Evolutionary conservation across 2,329 filamentous ascomycete species (phyloP).

Genomic region (Polychaeton citri): DNA sequence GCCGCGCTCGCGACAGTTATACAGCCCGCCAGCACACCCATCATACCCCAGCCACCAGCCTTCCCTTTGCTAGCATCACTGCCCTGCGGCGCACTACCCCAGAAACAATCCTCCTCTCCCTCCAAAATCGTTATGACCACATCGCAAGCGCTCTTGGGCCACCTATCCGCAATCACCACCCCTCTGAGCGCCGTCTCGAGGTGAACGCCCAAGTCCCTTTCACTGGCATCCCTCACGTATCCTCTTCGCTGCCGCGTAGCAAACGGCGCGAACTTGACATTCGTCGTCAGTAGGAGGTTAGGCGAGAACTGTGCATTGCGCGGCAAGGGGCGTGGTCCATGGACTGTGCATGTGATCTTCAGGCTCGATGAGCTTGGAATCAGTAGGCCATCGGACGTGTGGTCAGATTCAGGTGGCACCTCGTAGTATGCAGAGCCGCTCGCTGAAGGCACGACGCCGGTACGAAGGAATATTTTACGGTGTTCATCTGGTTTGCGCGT

Average conservation of each 20-base stretch:
- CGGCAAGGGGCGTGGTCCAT: conserved; percentile 82
- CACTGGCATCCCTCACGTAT: conserved; percentile 72
- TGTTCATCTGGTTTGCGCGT: conserved; percentile 55
- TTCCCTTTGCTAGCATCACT: conserved; percentile 12
- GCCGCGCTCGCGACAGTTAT: conserved; percentile 90
- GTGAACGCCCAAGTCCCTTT: conserved; percentile 82
- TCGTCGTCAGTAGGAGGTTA: conserved; percentile 79
- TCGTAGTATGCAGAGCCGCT: conserved; percentile 84
- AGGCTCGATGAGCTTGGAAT: conserved; percentile 51
- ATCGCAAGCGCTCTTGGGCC: conserved; percentile 98
- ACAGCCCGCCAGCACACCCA: conserved; percentile 83
- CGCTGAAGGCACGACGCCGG: conserved; percentile 81
- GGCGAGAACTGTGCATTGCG: conserved; percentile 84
- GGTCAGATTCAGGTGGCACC: conserved; percentile 30
- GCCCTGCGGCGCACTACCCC: conserved; percentile 36
- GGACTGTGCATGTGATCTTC: conserved; percentile 86
- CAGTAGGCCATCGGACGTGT: conserved; percentile 28
- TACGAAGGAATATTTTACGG: conserved; percentile 82
- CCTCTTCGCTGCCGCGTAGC: conserved; percentile 70
- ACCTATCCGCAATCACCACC: conserved; percentile 81
- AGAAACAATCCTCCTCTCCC: conserved; percentile 70
- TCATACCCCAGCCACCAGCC: conserved; percentile 59
- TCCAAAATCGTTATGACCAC: conserved; percentile 87
- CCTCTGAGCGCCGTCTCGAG: conserved; percentile 82
- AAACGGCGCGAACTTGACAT: conserved; percentile 95